Percentiles rank a stretch among this genome's conserved stretches.
These are phyloP conservation scores for Salix koriyanagi DNA, from an alignment of 345 rosid species.

Conservation along the genomic window DNA sequence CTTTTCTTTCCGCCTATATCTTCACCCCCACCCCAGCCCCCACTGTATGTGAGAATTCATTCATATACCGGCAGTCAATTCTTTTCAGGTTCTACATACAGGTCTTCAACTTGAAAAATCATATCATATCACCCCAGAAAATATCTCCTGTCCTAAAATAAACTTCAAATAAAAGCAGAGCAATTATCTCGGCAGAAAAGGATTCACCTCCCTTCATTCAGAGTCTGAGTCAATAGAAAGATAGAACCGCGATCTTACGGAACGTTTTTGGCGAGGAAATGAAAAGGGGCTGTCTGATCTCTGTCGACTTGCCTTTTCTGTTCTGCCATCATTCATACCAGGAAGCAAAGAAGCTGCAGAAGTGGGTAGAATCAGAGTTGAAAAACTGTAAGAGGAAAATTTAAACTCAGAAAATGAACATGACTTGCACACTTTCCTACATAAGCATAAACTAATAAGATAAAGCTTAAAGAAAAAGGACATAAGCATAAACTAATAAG, in stretches of 20 bases:
- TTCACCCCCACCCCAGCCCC: neutral
- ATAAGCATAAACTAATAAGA: neutral
- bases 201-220: constrained; percentile 41
- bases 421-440: neutral
- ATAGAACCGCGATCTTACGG: constrained; percentile 68
- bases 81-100: neutral
- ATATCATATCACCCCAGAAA: constrained; percentile 33
- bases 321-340: constrained; percentile 66
- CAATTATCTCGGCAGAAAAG: constrained; percentile 8
- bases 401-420: neutral
- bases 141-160: constrained; percentile 6
- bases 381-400: neutral
- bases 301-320: constrained; percentile 58
- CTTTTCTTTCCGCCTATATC: neutral
- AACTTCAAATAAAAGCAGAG: constrained; percentile 1
- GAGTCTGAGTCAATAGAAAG: constrained; percentile 81
- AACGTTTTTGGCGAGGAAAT: constrained; percentile 84
- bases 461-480: constrained; percentile 10
- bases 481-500: neutral
- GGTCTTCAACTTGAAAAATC: neutral
- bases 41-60: neutral
- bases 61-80: neutral
- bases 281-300: constrained; percentile 70
- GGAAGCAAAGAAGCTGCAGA: constrained; percentile 78
- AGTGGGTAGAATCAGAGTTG: constrained; percentile 17